phyloP scores from a whole-genome alignment of 441 rosid species.

The Aleurites moluccanus region DNA sequence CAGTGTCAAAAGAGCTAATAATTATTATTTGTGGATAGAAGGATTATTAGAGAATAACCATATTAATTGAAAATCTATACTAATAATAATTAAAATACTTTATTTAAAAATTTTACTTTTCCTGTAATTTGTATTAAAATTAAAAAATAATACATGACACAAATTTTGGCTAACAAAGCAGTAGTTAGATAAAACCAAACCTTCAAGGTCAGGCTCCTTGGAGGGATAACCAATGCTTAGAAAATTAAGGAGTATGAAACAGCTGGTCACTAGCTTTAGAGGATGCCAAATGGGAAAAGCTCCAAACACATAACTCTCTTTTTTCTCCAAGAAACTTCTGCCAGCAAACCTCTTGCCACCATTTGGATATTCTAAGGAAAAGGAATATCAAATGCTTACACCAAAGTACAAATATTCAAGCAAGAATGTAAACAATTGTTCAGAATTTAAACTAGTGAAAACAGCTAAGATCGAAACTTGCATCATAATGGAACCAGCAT shows the following conservation, averaged over 20 bases:
- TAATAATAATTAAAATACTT: no score
- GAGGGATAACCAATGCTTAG: conserved; percentile 43
- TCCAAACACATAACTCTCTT: conserved; percentile 25
- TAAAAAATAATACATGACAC: not conserved
- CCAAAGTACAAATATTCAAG: not conserved
- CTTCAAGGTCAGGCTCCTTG: conserved; percentile 69
- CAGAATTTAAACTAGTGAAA: not conserved
- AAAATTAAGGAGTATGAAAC: conserved; percentile 41
- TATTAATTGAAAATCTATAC: not conserved
- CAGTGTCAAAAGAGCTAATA: no score
- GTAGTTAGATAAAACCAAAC: conserved; percentile 32
- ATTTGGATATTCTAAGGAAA: conserved; percentile 8
- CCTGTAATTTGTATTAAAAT: no score
- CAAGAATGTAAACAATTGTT: not conserved
- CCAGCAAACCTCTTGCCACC: conserved; percentile 23
- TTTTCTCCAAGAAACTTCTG: conserved; percentile 21
- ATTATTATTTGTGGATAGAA: no score
- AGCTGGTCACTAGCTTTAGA: conserved; percentile 33
- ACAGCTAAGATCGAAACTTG: not conserved
- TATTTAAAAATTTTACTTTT: no score
- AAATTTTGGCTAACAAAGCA: not conserved
- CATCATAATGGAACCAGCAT: not conserved
- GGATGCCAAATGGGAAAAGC: conserved; percentile 33
- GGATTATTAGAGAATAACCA: not conserved
- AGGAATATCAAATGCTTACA: not conserved